Evolutionary conservation across 306 rosid species (phyloP).

Genomic region (Prosopis cineraria): DNA sequence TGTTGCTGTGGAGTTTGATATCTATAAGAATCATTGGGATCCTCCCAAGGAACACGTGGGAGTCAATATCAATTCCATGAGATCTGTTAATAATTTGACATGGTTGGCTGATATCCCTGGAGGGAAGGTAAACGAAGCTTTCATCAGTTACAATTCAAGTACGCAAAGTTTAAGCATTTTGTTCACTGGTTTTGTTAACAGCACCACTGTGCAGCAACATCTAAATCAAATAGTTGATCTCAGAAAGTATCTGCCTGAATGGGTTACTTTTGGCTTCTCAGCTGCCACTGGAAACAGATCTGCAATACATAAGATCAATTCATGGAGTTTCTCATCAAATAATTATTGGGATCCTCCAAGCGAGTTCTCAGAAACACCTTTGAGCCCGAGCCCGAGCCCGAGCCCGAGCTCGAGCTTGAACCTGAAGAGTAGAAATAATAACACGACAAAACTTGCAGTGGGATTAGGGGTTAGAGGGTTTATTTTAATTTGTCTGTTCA

Average conservation of each 20-base stretch:
- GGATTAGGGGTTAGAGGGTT: background rate
- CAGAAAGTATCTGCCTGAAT: background rate
- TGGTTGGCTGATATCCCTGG: background rate
- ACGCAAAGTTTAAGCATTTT: background rate
- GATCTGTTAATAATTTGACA: background rate
- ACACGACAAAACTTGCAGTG: background rate
- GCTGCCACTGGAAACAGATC: background rate
- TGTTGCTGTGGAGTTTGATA: background rate
- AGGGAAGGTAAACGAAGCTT: background rate
- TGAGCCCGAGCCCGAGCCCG: background rate
- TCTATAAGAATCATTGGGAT: background rate
- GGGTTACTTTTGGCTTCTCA: constrained; percentile 8
- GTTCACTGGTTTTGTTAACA: background rate
- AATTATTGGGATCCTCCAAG: no score
- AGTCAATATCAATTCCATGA: background rate
- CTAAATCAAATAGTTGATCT: background rate
- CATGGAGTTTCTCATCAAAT: background rate
- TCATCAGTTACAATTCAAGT: background rate
- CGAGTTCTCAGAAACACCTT: background rate
- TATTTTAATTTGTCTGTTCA: background rate
- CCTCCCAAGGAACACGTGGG: background rate
- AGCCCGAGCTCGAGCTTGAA: background rate
- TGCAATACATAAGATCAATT: background rate
- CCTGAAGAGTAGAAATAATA: background rate
- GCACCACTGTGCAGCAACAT: background rate